Conservation (phyloP, 2,329 filamentous ascomycete species). For the Aspergillus sp. region DNA sequence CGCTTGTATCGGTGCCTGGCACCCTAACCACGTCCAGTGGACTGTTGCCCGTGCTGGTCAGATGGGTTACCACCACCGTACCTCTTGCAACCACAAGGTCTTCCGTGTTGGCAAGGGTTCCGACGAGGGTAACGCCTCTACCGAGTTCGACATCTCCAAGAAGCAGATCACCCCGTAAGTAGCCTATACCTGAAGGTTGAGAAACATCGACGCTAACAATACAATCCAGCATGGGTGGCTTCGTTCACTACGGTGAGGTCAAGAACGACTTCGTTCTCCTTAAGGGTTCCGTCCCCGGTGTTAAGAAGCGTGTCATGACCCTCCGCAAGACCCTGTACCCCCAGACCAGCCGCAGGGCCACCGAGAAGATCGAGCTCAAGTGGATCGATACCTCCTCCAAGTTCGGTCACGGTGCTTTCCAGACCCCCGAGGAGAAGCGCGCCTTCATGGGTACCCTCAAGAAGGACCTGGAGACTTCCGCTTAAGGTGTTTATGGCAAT, state of each 20-base stretch:
- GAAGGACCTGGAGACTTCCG: constrained; percentile 76
- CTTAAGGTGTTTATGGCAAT: constrained; percentile 50
- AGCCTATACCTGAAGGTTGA: not conserved
- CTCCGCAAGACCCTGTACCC: constrained; percentile 98
- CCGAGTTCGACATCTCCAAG: constrained; percentile 95
- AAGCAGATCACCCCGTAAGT: constrained; percentile 99
- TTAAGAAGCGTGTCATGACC: constrained; percentile 99
- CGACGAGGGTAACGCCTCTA: constrained; percentile 89
- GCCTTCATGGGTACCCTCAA: constrained; percentile 98
- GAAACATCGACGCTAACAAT: constrained; percentile 37
- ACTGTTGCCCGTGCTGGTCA: constrained; percentile 99
- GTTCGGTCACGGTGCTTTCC: constrained; percentile 99
- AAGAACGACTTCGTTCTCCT: constrained; percentile 99
- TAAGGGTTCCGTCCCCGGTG: constrained; percentile 96
- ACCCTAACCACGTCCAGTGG: constrained; percentile 99
- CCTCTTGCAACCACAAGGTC: constrained; percentile 99
- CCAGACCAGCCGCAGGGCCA: constrained; percentile 90
- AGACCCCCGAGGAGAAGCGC: constrained; percentile 97
- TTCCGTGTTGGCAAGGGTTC: constrained; percentile 96
- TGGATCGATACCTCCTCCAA: constrained; percentile 99
- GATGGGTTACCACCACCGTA: constrained; percentile 99
- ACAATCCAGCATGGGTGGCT: constrained; percentile 81
- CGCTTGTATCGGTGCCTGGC: constrained; percentile 99
- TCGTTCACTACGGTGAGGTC: constrained; percentile 98
- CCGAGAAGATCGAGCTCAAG: constrained; percentile 99